A percentile compares a stretch with the other conserved stretches of the same genome.
These are phyloP conservation scores for Apium graveolens DNA, from an alignment of 129 eudicot genomes.

Conservation along the genomic window DNA sequence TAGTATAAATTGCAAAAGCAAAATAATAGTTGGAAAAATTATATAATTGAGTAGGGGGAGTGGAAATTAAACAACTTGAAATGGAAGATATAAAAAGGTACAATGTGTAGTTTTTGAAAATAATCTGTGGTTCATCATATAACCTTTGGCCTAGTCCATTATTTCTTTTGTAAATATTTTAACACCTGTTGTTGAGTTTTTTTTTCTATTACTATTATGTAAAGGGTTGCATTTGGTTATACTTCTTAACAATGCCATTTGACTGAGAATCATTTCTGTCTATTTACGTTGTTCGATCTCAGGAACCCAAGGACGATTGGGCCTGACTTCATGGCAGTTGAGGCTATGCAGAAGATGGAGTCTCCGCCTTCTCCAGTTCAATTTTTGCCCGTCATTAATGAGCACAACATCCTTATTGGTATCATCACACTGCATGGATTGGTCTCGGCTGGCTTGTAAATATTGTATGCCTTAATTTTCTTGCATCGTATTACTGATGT, in stretches of 20 bases:
- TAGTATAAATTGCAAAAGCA: neutral
- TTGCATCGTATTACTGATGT: neutral
- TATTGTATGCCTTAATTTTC: neutral
- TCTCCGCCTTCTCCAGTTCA: conserved; percentile 97
- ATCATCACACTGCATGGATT: conserved; percentile 89
- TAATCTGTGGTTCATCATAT: neutral
- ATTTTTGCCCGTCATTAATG: conserved; percentile 75
- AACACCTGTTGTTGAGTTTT: neutral
- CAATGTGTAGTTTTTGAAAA: neutral
- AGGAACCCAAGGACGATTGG: conserved; percentile 86
- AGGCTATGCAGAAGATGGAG: conserved; percentile 98
- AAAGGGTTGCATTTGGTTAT: neutral
- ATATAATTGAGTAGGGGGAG: neutral
- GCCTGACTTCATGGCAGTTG: conserved; percentile 87
- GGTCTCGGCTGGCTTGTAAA: conserved; percentile 87
- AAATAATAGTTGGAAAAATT: neutral
- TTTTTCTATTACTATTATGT: neutral
- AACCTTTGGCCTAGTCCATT: neutral
- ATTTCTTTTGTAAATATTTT: neutral
- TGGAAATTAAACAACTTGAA: neutral
- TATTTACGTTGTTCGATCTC: neutral
- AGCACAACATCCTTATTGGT: conserved; percentile 54
- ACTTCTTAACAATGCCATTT: neutral
- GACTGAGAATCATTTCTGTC: neutral
- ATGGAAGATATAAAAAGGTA: neutral